Percentiles rank a stretch among this genome's conserved stretches.
Evolutionary conservation across 2,329 filamentous ascomycete species (phyloP).

Genomic region (Phialophora chinensis): DNA sequence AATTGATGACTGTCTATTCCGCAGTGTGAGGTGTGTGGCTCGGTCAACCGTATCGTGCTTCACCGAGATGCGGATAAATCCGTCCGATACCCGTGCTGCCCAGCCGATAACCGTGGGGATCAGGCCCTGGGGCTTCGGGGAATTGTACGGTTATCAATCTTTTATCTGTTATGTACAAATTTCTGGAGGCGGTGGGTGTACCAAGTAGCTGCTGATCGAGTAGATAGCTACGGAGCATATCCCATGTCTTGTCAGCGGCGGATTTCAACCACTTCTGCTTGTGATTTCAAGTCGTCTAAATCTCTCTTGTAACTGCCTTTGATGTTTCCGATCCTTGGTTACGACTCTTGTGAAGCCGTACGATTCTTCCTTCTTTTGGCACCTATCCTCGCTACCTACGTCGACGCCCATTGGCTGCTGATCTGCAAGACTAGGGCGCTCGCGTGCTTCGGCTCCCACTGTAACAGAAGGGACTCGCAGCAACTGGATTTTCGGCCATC

Average conservation of each 20-base stretch:
- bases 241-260: not conserved
- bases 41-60: not conserved
- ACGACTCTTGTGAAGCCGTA: not conserved
- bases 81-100: slow-evolving; percentile 8
- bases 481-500: not conserved
- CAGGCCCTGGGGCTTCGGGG: not conserved
- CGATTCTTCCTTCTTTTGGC: not conserved
- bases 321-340: not conserved
- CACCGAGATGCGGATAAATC: slow-evolving; percentile 11
- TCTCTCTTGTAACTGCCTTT: not conserved
- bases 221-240: not conserved
- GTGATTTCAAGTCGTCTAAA: not conserved
- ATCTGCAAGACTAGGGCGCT: slow-evolving; percentile 3
- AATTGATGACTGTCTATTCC: too few species aligned
- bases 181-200: not conserved
- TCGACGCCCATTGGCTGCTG: not conserved
- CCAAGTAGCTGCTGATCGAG: not conserved
- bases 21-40: too few species aligned
- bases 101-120: not conserved
- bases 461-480: not conserved
- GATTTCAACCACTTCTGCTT: not conserved
- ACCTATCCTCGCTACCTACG: not conserved
- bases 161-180: not conserved
- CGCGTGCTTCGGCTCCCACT: not conserved
- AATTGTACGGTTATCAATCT: slow-evolving; percentile 5